Conservation (phyloP, 495 filamentous ascomycete species). For the Hypoxylon lenormandii region DNA sequence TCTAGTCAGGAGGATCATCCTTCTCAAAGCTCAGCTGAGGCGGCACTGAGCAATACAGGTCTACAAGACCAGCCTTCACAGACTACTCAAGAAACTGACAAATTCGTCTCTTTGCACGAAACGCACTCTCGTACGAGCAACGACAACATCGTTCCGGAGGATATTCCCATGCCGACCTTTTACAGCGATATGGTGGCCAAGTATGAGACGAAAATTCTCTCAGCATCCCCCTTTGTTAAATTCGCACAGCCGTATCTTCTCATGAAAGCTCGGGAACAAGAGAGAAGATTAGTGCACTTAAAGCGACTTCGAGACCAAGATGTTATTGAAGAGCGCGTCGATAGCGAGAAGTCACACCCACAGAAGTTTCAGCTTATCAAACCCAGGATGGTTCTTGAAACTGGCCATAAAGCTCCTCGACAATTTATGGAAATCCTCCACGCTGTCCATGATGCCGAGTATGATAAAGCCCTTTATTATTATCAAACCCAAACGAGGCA, state of each 20-base stretch:
- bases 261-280: conserved; percentile 90
- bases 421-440: conserved; percentile 92
- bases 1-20: conserved; percentile 37
- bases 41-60: neutral
- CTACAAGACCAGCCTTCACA: conserved; percentile 23
- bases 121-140: conserved; percentile 56
- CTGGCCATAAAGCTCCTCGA: conserved; percentile 77
- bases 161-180: conserved; percentile 88
- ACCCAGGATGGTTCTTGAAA: conserved; percentile 91
- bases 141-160: conserved; percentile 77
- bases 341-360: conserved; percentile 69
- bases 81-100: conserved; percentile 35
- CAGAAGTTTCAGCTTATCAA: conserved; percentile 88
- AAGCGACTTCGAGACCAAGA: conserved; percentile 85
- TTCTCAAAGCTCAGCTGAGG: conserved; percentile 23
- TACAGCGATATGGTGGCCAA: conserved; percentile 95
- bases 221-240: conserved; percentile 93
- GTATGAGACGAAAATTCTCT: conserved; percentile 90
- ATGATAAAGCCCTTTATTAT: conserved; percentile 91
- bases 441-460: conserved; percentile 94
- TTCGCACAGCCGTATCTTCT: conserved; percentile 93
- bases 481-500: conserved; percentile 94
- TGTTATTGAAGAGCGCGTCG: conserved; percentile 64
- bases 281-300: conserved; percentile 81
- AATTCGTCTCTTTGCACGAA: conserved; percentile 59